A percentile compares a stretch with the other conserved stretches of the same genome.
Evolutionary conservation across 2,329 filamentous ascomycete species (phyloP).

Genomic region (Alternaria sp.): DNA sequence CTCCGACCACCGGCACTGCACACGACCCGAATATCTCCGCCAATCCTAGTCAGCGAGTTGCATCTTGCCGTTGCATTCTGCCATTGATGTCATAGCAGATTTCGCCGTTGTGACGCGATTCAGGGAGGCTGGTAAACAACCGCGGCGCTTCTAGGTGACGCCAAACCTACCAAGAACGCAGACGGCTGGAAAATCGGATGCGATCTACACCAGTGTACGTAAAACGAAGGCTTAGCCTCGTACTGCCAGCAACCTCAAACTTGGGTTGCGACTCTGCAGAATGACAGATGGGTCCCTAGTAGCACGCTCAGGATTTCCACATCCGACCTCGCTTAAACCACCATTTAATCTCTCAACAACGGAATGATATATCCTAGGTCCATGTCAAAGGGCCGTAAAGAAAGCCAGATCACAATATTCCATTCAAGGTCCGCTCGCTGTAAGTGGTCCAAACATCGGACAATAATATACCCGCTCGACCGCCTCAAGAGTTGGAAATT

Average conservation of each 20-base stretch:
- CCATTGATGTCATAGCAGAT: slow-evolving; percentile 29
- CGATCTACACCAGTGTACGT: slow-evolving; percentile 31
- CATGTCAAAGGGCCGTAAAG: slow-evolving; percentile 10
- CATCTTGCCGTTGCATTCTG: slow-evolving; percentile 8
- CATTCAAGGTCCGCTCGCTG: slow-evolving; percentile 8
- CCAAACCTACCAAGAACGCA: slow-evolving; percentile 21
- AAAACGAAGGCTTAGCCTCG: slow-evolving; percentile 25
- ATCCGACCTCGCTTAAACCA: slow-evolving; percentile 6
- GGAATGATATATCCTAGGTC: slow-evolving; percentile 5
- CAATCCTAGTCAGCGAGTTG: slow-evolving; percentile 23
- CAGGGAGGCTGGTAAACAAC: slow-evolving; percentile 13
- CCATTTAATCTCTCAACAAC: slow-evolving; percentile 20
- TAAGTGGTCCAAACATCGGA: slow-evolving; percentile 8
- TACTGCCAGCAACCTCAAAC: slow-evolving; percentile 23
- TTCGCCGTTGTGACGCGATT: slow-evolving; percentile 18
- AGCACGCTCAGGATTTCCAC: slow-evolving; percentile 4
- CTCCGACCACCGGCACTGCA: slow-evolving; percentile 29
- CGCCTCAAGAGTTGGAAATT: background rate
- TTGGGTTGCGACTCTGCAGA: slow-evolving; percentile 27
- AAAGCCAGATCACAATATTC: background rate
- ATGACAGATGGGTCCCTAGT: slow-evolving; percentile 16
- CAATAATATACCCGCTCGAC: background rate
- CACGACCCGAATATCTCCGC: slow-evolving; percentile 26
- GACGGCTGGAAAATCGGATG: slow-evolving; percentile 19
- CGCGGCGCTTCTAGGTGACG: slow-evolving; percentile 22